phyloP scores from a whole-genome alignment of 2,329 filamentous ascomycete species.

The Curvularia verruculosa region DNA sequence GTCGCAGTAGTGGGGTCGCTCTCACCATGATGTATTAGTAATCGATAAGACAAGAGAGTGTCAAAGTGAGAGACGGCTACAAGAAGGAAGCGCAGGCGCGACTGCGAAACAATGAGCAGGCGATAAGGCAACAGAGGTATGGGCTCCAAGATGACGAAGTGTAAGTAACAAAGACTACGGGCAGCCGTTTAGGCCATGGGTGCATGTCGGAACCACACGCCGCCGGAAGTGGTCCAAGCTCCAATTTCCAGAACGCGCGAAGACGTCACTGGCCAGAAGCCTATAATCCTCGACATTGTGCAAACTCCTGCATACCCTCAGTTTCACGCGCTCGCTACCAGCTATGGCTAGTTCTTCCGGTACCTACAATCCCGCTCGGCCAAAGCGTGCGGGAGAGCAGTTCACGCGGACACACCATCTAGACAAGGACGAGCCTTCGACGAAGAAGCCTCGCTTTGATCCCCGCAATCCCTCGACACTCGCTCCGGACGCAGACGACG shows the following conservation, averaged over 20 bases:
- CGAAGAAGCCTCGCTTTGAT: slow-evolving; percentile 90
- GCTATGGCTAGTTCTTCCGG: slow-evolving; percentile 40
- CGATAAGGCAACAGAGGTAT: slow-evolving; percentile 14
- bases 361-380: slow-evolving; percentile 65
- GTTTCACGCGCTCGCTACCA: background rate
- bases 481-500: slow-evolving; percentile 78
- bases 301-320: background rate
- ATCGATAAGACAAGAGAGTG: background rate
- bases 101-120: slow-evolving; percentile 23
- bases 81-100: background rate
- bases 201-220: slow-evolving; percentile 8
- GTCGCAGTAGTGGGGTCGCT: slow-evolving; percentile 32
- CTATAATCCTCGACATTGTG: background rate
- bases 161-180: slow-evolving; percentile 29
- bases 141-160: slow-evolving; percentile 12
- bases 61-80: background rate
- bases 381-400: slow-evolving; percentile 82
- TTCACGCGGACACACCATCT: slow-evolving; percentile 77
- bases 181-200: slow-evolving; percentile 19
- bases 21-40: slow-evolving; percentile 39
- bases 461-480: slow-evolving; percentile 92
- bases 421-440: slow-evolving; percentile 58
- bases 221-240: slow-evolving; percentile 31
- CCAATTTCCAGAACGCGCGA: slow-evolving; percentile 15
- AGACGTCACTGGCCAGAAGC: slow-evolving; percentile 22